Evolutionary conservation across 1,284 basidiomycete genomes (phyloP), one percentile per base, ranked within the genome.

Genomic region (Ustilago shanxiensis): DNA sequence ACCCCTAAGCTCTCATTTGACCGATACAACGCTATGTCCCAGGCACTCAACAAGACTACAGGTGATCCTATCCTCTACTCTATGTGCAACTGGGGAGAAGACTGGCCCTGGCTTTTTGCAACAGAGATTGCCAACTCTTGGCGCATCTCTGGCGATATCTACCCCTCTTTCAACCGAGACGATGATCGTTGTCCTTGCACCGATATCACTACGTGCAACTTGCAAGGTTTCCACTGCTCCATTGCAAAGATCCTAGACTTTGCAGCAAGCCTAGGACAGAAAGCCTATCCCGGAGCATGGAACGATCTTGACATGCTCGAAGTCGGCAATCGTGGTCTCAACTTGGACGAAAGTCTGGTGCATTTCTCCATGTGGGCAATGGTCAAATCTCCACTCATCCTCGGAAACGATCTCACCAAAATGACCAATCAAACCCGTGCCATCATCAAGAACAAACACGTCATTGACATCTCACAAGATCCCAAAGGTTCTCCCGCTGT

Each of bases 21-120:
- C 16, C 87, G 86, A 18, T 84, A 87, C 4, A 88, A 88, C 10
- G 85, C 87, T 2, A 91, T 91, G 90, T 81, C 87, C 57, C 86
- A 89, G 54, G 90, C 90, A 0, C 82, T 91, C 14, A 85, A 85
- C 57, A 58, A 69, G 56, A 86, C 86, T 0, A 89, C 88, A 0
- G 87, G 87, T 5, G 87, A 54, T 1, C 67, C 67, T 72, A 53
- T 67, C 13, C 74, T 66, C 22, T 75, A 68, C 60, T 63, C 61
- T 8, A 67, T 56, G 61, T 58, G 57, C 71, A 57, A 69, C 61
- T 73, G 78, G 68, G 58, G 73, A 14, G 57, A 70, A 33, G 67
- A 70, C 26, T 71, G 60, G 47, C 70, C 77, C 2, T 74, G 67
- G 68, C 59, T 79, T 9, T 83, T 72, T 44, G 88, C 86, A 0